A percentile compares a stretch with the other conserved stretches of the same genome.
phyloP scores from a whole-genome alignment of 2,329 filamentous ascomycete species.

The Uncinocarpus reesii region DNA sequence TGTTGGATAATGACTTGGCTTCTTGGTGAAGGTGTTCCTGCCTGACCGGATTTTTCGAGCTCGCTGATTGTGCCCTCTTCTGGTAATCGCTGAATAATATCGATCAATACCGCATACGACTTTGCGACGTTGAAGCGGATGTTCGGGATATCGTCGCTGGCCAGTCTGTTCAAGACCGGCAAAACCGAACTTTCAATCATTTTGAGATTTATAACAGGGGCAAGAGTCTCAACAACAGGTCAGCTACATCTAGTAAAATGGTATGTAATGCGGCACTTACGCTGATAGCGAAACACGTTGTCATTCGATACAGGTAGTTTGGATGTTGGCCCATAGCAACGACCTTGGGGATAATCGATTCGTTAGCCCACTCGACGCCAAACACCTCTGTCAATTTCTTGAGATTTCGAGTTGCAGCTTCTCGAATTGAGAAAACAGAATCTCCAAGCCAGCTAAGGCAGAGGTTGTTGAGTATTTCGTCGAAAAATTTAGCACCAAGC shows the following conservation, averaged over 20 bases:
- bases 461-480: conserved; percentile 86
- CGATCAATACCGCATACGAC: conserved; percentile 82
- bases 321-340: conserved; percentile 97
- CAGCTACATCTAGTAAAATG: neutral
- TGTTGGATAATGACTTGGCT: conserved; percentile 73
- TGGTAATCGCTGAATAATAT: conserved; percentile 82
- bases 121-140: conserved; percentile 99
- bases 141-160: conserved; percentile 90
- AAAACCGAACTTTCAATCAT: conserved; percentile 90
- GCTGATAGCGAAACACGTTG: conserved; percentile 97
- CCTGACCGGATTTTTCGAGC: conserved; percentile 63
- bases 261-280: conserved; percentile 47
- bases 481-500: conserved; percentile 93
- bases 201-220: conserved; percentile 81
- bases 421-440: conserved; percentile 95
- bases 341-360: conserved; percentile 96
- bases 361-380: conserved; percentile 92
- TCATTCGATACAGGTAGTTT: conserved; percentile 99
- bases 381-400: conserved; percentile 99
- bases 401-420: conserved; percentile 92
- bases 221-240: conserved; percentile 60
- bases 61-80: conserved; percentile 77
- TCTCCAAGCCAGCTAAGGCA: conserved; percentile 99
- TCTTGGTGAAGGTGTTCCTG: conserved; percentile 51
- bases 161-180: conserved; percentile 90